Evolutionary conservation across 495 filamentous ascomycete species (phyloP).

Genomic region (Hypoxylon fragiforme): DNA sequence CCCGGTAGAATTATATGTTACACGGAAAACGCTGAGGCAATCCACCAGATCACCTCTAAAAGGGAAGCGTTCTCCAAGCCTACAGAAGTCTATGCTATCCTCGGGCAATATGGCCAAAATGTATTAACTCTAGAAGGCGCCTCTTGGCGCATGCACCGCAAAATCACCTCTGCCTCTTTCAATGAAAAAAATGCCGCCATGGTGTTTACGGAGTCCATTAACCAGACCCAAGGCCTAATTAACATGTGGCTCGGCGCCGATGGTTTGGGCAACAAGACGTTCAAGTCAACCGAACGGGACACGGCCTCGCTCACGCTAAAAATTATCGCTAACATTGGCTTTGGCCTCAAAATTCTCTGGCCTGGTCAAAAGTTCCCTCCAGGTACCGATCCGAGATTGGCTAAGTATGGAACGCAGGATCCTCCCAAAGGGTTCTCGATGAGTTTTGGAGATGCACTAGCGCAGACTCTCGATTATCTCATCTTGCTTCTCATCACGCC

Average conservation of each 20-base stretch:
- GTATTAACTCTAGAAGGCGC: constrained; percentile 66
- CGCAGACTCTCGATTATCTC: constrained; percentile 55
- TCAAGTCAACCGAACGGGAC: constrained; percentile 58
- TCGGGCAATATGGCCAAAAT: constrained; percentile 66
- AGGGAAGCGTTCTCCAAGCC: constrained; percentile 72
- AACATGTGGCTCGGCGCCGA: constrained; percentile 50
- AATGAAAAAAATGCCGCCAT: constrained; percentile 71
- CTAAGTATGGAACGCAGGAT: constrained; percentile 48
- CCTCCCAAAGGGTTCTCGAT: constrained; percentile 58
- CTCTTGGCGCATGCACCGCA: constrained; percentile 68
- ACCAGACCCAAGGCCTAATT: constrained; percentile 60
- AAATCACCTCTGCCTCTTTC: constrained; percentile 68
- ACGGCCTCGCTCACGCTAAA: constrained; percentile 66
- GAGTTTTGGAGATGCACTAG: constrained; percentile 61
- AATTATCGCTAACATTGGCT: constrained; percentile 69
- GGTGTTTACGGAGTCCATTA: constrained; percentile 63
- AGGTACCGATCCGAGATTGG: constrained; percentile 44
- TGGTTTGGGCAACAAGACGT: constrained; percentile 44
- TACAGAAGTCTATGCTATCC: constrained; percentile 55
- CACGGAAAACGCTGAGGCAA: constrained; percentile 60
- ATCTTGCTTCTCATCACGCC: constrained; percentile 57
- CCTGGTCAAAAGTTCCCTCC: constrained; percentile 49
- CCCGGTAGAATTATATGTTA: constrained; percentile 51
- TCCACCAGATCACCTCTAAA: constrained; percentile 61
- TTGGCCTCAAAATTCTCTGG: constrained; percentile 63